Conservation (phyloP, 805 yeast genomes). For the Yarrowia sp. region DNA sequence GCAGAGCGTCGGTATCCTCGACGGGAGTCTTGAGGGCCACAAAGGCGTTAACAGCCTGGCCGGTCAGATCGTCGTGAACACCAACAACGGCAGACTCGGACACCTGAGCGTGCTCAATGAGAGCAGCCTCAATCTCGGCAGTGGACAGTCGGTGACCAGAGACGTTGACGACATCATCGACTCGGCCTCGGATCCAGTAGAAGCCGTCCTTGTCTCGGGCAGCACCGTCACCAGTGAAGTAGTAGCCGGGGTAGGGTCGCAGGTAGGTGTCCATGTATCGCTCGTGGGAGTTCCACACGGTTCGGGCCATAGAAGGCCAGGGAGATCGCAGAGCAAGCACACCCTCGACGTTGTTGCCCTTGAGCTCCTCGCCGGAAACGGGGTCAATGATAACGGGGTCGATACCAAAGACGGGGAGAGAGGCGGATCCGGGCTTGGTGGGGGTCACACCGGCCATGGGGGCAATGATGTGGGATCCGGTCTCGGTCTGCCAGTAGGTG, state of each 20-base stretch:
- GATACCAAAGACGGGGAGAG: conserved; percentile 95
- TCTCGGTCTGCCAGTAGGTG: conserved; percentile 99
- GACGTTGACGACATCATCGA: conserved; percentile 97
- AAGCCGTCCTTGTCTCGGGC: conserved; percentile 96
- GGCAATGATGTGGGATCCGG: conserved; percentile 93
- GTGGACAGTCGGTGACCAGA: conserved; percentile 98
- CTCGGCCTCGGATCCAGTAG: conserved; percentile 98
- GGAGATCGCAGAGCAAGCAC: conserved; percentile 87
- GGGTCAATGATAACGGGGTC: conserved; percentile 93
- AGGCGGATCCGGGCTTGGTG: conserved; percentile 96
- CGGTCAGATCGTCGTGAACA: conserved; percentile 91
- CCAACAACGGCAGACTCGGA: conserved; percentile 98
- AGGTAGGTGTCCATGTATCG: conserved; percentile 91
- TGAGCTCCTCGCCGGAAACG: conserved; percentile 81
- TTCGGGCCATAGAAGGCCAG: conserved; percentile 99
- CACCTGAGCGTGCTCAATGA: conserved; percentile 77
- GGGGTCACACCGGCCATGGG: conserved; percentile 95
- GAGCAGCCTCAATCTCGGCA: conserved; percentile 95
- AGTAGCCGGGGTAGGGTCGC: conserved; percentile 89
- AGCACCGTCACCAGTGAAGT: conserved; percentile 98
- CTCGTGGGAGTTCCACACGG: conserved; percentile 86
- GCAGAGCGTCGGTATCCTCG: conserved; percentile 52
- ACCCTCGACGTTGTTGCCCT: conserved; percentile 93
- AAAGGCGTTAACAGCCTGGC: conserved; percentile 96
- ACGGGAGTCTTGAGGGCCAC: conserved; percentile 75